Evolutionary conservation across 495 filamentous ascomycete genomes (phyloP).

Genomic region (Penicillium angulare): DNA sequence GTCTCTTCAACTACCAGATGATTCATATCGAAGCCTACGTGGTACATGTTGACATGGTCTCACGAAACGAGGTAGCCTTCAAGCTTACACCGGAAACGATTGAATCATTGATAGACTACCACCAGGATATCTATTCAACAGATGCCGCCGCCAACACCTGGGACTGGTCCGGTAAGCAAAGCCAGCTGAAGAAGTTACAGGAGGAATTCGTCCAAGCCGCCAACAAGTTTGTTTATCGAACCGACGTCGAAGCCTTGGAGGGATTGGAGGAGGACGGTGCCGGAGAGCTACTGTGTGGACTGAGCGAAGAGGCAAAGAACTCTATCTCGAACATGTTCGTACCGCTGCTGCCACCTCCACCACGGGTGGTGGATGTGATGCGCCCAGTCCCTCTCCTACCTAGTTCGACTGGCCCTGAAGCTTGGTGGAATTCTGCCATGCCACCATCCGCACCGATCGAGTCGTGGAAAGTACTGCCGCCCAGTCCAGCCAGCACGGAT

Average conservation of each 20-base stretch:
- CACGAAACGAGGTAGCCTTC: slow-evolving; percentile 95
- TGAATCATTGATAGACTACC: slow-evolving; percentile 90
- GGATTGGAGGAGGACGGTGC: slow-evolving; percentile 96
- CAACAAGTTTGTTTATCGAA: slow-evolving; percentile 96
- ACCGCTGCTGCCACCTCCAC: slow-evolving; percentile 88
- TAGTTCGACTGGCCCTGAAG: slow-evolving; percentile 73
- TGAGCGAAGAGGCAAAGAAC: slow-evolving; percentile 90
- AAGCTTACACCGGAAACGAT: slow-evolving; percentile 98
- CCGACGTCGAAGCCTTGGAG: slow-evolving; percentile 85
- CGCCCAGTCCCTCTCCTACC: slow-evolving; percentile 81
- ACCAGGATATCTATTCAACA: slow-evolving; percentile 94
- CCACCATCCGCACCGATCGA: slow-evolving; percentile 71
- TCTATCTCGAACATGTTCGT: slow-evolving; percentile 82
- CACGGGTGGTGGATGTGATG: slow-evolving; percentile 87
- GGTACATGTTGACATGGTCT: slow-evolving; percentile 98
- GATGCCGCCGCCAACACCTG: slow-evolving; percentile 87
- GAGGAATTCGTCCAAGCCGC: slow-evolving; percentile 96
- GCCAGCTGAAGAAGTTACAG: slow-evolving; percentile 94
- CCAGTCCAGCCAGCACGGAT: slow-evolving; percentile 70
- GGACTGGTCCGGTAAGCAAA: slow-evolving; percentile 96
- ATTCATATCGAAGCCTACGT: slow-evolving; percentile 96
- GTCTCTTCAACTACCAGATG: slow-evolving; percentile 90
- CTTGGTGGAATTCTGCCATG: slow-evolving; percentile 71
- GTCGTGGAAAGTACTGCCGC: slow-evolving; percentile 89
- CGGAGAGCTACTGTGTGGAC: slow-evolving; percentile 86